These are phyloP conservation scores for Ogataea zsoltii DNA, from an alignment of 805 yeast species.

Conservation along the genomic window DNA sequence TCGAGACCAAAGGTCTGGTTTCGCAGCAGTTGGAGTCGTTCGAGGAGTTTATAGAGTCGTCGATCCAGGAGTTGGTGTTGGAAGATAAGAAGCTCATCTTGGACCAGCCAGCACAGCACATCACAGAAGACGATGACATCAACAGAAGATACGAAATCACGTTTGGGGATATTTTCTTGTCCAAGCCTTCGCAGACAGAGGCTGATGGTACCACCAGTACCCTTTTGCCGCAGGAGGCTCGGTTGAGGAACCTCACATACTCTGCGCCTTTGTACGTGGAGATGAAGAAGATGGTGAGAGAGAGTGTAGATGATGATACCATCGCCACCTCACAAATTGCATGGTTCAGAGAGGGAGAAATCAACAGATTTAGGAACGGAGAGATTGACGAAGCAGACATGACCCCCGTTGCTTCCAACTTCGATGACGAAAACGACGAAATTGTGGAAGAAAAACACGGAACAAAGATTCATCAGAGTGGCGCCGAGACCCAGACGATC, in stretches of 20 bases:
- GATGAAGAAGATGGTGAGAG: slow-evolving; percentile 86
- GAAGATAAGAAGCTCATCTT: slow-evolving; percentile 92
- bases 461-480: slow-evolving; percentile 33
- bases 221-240: slow-evolving; percentile 97
- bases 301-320: slow-evolving; percentile 72
- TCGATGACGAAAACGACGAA: slow-evolving; percentile 67
- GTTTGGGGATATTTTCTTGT: slow-evolving; percentile 95
- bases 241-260: slow-evolving; percentile 93
- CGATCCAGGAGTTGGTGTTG: slow-evolving; percentile 94
- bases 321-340: slow-evolving; percentile 52
- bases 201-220: slow-evolving; percentile 99
- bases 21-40: slow-evolving; percentile 98
- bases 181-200: slow-evolving; percentile 97
- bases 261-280: slow-evolving; percentile 96
- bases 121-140: slow-evolving; percentile 84
- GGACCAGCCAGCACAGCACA: slow-evolving; percentile 98
- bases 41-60: slow-evolving; percentile 94
- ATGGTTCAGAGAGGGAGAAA: slow-evolving; percentile 57
- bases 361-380: slow-evolving; percentile 41
- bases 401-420: slow-evolving; percentile 30
- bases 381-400: slow-evolving; percentile 27
- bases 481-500: slow-evolving; percentile 43
- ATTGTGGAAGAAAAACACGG: slow-evolving; percentile 47
- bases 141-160: slow-evolving; percentile 93
- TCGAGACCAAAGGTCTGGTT: slow-evolving; percentile 94